Percentiles rank a stretch among this genome's conserved stretches.
These are phyloP conservation scores for Blastocystis sp. DNA, from an alignment of 352 stramenopile genomes.

Conservation along the genomic window DNA sequence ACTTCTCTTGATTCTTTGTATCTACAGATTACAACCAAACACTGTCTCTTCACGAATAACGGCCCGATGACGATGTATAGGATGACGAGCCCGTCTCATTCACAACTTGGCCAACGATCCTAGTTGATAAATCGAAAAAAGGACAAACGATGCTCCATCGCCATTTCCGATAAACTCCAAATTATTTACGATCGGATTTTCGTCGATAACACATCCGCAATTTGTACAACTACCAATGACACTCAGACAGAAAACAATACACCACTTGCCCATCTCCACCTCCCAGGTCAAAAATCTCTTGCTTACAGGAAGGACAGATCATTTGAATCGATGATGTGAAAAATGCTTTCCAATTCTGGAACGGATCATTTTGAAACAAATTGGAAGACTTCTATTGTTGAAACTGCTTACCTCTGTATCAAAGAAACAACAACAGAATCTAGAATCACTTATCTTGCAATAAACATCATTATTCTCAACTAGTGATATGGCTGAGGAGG, in stretches of 20 bases:
- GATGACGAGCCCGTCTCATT: constrained; percentile 79
- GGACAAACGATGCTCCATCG: constrained; percentile 69
- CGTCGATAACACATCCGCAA: constrained; percentile 86
- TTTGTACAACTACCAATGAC: constrained; percentile 68
- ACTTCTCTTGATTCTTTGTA: constrained; percentile 82
- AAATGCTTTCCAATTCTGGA: neutral
- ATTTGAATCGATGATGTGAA: neutral
- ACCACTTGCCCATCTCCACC: neutral
- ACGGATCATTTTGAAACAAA: no score
- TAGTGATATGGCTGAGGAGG: neutral
- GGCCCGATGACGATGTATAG: constrained; percentile 69
- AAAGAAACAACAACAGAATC: no score
- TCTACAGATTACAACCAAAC: neutral
- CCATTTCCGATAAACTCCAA: constrained; percentile 90
- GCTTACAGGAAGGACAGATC: constrained; percentile 6
- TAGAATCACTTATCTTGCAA: no score
- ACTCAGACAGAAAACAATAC: neutral
- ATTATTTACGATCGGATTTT: constrained; percentile 91
- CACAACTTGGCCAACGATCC: constrained; percentile 88
- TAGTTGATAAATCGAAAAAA: neutral
- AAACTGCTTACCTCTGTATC: no score
- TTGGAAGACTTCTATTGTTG: no score
- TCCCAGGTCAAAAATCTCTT: constrained; percentile 44
- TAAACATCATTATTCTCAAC: neutral
- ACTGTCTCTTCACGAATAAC: neutral